Percentiles rank a stretch among this genome's conserved stretches.
These are phyloP conservation scores for Myriangium duriaei DNA, from an alignment of 2,329 filamentous ascomycete species.

Conservation along the genomic window DNA sequence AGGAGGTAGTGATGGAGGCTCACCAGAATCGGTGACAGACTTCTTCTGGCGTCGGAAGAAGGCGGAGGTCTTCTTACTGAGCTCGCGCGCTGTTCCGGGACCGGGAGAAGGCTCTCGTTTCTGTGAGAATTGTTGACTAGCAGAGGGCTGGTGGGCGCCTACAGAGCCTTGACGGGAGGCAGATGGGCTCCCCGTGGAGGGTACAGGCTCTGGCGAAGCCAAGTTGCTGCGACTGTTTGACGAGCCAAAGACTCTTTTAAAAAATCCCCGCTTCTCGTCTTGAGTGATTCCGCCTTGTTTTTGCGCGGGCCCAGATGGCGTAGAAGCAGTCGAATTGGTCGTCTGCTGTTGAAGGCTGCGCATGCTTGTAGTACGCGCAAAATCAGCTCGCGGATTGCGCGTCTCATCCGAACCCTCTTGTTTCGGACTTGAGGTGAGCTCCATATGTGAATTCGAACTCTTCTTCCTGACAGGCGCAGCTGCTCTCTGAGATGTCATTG, in stretches of 20 bases:
- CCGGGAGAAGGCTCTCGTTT: constrained; percentile 6
- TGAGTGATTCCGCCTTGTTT: constrained; percentile 6
- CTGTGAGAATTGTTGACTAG: not conserved
- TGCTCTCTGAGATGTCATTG: not conserved
- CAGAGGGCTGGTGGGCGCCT: not conserved
- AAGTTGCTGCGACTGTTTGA: constrained; percentile 26
- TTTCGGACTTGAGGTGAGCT: constrained; percentile 3
- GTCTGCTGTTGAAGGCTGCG: constrained; percentile 31
- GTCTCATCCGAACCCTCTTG: constrained; percentile 29
- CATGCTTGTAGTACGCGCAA: constrained; percentile 35
- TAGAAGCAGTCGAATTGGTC: constrained; percentile 33
- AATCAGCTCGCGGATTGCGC: constrained; percentile 35
- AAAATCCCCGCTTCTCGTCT: constrained; percentile 68
- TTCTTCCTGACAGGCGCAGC: constrained; percentile 15
- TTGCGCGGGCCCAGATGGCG: constrained; percentile 30
- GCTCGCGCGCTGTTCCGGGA: constrained; percentile 19
- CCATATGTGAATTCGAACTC: constrained; percentile 11
- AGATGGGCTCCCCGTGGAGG: constrained; percentile 6
- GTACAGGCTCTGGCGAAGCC: constrained; percentile 2
- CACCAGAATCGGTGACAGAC: constrained; percentile 58
- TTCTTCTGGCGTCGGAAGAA: constrained; percentile 94
- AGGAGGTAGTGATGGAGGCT: constrained; percentile 45
- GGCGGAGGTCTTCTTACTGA: constrained; percentile 85
- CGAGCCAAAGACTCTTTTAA: constrained; percentile 79
- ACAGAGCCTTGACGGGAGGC: constrained; percentile 9